Evolutionary conservation across 2,329 filamentous ascomycete species (phyloP), one percentile per base, ranked within the genome.

Genomic region (Epicoccum sorghinum): DNA sequence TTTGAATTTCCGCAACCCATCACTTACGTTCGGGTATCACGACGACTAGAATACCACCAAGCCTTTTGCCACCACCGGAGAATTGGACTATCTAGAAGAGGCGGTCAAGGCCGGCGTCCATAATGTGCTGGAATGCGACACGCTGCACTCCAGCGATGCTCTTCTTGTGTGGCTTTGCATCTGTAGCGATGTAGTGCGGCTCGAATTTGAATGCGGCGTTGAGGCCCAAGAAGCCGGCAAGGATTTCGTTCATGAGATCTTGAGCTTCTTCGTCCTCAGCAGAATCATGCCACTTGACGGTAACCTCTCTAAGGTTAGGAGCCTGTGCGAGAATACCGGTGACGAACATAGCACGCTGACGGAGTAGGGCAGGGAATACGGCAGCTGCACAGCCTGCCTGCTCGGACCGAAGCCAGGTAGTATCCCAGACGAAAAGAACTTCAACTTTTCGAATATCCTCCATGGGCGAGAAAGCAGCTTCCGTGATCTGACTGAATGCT

Each of bases 271-370:
- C 44, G 29, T 73, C 69, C 9, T 65, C 42, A 3, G 60, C 59
- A 7, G 70, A 68, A 47, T 75, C 70, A 48, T 72, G 61, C 71
- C 70, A 75, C 27, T 69, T 57, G n/a, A 75, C 61, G 4, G 47
- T 29, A 1, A 75, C 48, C 13, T 69, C 51, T 23, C 57, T 49
- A 10, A 75, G 63, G 14, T 64, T 53, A 0, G 70, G 68, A 4
- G 70, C 66, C 27, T 60, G 58, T 7, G 44, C 37, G 10, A 73
- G 55, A 25, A 72, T 68, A 14, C 62, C 24, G 24, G 59, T 36
- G 27, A 72, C 64, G 35, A 66, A 66, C 4, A 43, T 35, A 12
- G 61, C 60, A 9, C 72, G 69, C 43, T 66, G 49, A n/a, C 57
- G 45, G 9, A 73, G 60, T 7, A 72, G 46, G 13, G 63, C 64